Evolutionary conservation across 345 rosid genomes (phyloP).

Genomic region (Firmiana major): DNA sequence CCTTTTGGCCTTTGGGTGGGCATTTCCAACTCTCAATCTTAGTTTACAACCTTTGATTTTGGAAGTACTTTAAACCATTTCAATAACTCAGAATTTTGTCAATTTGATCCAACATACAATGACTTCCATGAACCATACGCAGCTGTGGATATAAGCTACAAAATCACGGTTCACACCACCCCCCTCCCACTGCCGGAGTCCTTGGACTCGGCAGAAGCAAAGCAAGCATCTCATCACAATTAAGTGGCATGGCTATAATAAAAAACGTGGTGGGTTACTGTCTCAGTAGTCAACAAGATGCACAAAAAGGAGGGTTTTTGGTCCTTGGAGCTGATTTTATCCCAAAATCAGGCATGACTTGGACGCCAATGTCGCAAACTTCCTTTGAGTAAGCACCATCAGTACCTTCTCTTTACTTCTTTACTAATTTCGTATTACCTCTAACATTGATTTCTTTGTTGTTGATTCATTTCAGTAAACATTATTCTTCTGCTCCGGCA

Average conservation of each 20-base stretch:
- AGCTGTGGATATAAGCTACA: slow-evolving; percentile 79
- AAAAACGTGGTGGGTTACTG: slow-evolving; percentile 74
- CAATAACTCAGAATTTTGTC: not conserved
- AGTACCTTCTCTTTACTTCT: not conserved
- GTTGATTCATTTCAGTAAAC: slow-evolving; percentile 45
- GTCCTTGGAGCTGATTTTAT: slow-evolving; percentile 63
- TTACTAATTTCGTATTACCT: not conserved
- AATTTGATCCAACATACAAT: not conserved
- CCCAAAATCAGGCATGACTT: slow-evolving; percentile 53
- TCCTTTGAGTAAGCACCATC: slow-evolving; percentile 33
- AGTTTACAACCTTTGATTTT: not conserved
- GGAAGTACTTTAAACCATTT: not conserved
- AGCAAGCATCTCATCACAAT: slow-evolving; percentile 61
- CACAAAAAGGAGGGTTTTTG: slow-evolving; percentile 80
- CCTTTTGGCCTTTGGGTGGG: slow-evolving; percentile 66
- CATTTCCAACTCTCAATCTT: slow-evolving; percentile 7
- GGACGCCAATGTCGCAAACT: slow-evolving; percentile 51
- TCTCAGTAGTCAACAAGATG: slow-evolving; percentile 51
- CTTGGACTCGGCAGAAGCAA: slow-evolving; percentile 85
- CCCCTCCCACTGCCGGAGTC: slow-evolving; percentile 70
- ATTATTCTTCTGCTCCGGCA: slow-evolving; percentile 64
- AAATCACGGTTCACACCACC: slow-evolving; percentile 33
- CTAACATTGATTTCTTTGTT: not conserved
- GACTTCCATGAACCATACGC: too few relatives aligned
- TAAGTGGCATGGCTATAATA: slow-evolving; percentile 40